phyloP scores from a whole-genome alignment of 1,284 basidiomycete genomes.

The Athelia psychrophila region DNA sequence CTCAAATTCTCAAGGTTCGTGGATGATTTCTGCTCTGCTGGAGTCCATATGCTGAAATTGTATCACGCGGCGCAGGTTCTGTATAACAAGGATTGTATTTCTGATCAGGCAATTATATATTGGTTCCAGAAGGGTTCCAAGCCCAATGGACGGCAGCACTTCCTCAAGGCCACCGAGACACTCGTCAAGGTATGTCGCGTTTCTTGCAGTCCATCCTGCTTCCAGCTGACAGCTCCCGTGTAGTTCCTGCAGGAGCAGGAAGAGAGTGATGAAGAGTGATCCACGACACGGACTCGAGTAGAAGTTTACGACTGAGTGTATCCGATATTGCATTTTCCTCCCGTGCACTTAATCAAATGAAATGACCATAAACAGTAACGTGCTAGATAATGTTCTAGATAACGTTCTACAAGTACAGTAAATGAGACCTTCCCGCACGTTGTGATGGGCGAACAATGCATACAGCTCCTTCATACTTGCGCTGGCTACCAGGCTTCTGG shows the following conservation, averaged over 20 bases:
- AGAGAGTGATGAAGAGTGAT: conserved; percentile 66
- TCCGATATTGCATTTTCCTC: conserved; percentile 1
- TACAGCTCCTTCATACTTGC: too few species aligned
- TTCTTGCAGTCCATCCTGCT: not conserved
- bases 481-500: conserved; percentile 72
- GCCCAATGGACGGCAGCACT: conserved; percentile 91
- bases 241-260: conserved; percentile 83
- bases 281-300: not conserved
- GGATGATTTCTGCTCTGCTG: conserved; percentile 3
- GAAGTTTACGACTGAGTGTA: not conserved
- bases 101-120: conserved; percentile 95
- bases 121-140: conserved; percentile 98
- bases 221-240: conserved; percentile 8
- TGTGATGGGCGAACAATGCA: too few species aligned
- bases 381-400: too few species aligned
- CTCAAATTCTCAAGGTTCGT: conserved; percentile 84
- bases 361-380: too few species aligned
- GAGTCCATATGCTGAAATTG: conserved; percentile 1
- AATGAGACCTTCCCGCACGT: too few species aligned
- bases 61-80: conserved; percentile 55
- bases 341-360: not conserved
- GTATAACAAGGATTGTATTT: conserved; percentile 94
- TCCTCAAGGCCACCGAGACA: conserved; percentile 84
- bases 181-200: conserved; percentile 80
- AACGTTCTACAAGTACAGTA: too few species aligned